These are phyloP conservation scores for Scutellaria galericulata DNA, from an alignment of 257 asterid species.

Conservation along the genomic window DNA sequence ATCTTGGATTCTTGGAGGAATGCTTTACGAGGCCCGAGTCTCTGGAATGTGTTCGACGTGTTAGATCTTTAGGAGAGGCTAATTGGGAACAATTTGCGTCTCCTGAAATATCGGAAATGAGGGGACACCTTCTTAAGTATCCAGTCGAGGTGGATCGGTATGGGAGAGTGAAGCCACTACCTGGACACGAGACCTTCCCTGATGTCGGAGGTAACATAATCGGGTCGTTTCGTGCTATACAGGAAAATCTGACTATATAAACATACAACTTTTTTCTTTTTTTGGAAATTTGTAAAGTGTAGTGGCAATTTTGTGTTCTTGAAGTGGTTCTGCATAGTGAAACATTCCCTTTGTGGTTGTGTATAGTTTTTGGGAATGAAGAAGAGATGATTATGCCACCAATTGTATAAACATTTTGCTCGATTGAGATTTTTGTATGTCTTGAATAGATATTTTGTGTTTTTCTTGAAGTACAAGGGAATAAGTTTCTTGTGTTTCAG, in stretches of 20 bases:
- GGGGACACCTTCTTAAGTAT: slow-evolving; percentile 85
- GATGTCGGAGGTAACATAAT: slow-evolving; percentile 90
- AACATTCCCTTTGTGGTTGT: not conserved
- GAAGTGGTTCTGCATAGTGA: not conserved
- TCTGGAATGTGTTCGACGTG: slow-evolving; percentile 80
- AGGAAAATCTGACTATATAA: slow-evolving; percentile 87
- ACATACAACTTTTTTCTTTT: not conserved
- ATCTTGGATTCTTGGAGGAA: slow-evolving; percentile 83
- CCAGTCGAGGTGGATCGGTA: slow-evolving; percentile 85
- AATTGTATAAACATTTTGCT: slow-evolving; percentile 24
- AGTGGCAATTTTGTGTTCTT: slow-evolving; percentile 28
- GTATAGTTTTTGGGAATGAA: slow-evolving; percentile 32
- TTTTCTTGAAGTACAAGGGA: slow-evolving; percentile 4
- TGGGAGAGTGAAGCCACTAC: slow-evolving; percentile 78
- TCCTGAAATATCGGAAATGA: slow-evolving; percentile 75
- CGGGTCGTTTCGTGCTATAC: slow-evolving; percentile 87
- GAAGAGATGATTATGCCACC: slow-evolving; percentile 17
- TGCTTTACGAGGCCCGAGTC: slow-evolving; percentile 83
- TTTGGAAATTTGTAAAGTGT: not conserved
- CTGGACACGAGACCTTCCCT: slow-evolving; percentile 78
- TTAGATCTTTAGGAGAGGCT: slow-evolving; percentile 76
- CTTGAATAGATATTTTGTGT: not conserved
- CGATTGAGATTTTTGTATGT: not conserved
- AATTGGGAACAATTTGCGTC: slow-evolving; percentile 85
- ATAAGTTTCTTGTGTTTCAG: no score